Base-by-base conservation (phyloP, 345 rosid genomes). In the Populus tremula region DNA sequence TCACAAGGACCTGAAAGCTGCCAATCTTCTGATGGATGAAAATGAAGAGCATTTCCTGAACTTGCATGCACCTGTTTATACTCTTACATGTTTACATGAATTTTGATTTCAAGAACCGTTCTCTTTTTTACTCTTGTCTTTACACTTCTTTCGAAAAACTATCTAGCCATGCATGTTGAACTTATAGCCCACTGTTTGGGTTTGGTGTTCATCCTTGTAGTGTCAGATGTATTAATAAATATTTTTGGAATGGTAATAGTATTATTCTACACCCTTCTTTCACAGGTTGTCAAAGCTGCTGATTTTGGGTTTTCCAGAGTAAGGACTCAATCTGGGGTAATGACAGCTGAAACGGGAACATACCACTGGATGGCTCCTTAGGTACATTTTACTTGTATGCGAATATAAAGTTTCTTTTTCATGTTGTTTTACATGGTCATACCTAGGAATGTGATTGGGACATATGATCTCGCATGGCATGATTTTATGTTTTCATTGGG, bases 341-440 rank as follows among this genome's bases (percentile, higher is more conserved):
- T 94, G 98, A 94, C 98, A 49, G 97, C 97, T 76, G 98, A 92
- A 89, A 94, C 97, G 70, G 98, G 99, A 82, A 96, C 99, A 29
- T 96, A 96, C 89, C 93, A 97, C 71, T 96, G 99, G 99, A 96
- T 96, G 98, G 98, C 99, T 85, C 99, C 99, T 39, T 98, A 96
- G 93, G 98, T 92, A 75, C 47, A 71, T 77, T 77, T 79, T 62
- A 11, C 80, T 35, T 70, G 49, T 50, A 66, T 29, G 56, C 41
- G 23, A 69, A 68, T 5, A 31, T 31, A 12, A 8, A 45, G 69
- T 69, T 72, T 73, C 20, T 77, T 27, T 25, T 27, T 27, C 27
- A 27, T 27, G 27, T 27, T 27, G 27, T 27, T 27, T 27, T 27
- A 27, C 27, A 27, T 27, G 27, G 27, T 27, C 1, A 27, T 27